Base-by-base conservation (phyloP, 2,329 filamentous ascomycete genomes). In the Neopestalotiopsis clavispora region DNA sequence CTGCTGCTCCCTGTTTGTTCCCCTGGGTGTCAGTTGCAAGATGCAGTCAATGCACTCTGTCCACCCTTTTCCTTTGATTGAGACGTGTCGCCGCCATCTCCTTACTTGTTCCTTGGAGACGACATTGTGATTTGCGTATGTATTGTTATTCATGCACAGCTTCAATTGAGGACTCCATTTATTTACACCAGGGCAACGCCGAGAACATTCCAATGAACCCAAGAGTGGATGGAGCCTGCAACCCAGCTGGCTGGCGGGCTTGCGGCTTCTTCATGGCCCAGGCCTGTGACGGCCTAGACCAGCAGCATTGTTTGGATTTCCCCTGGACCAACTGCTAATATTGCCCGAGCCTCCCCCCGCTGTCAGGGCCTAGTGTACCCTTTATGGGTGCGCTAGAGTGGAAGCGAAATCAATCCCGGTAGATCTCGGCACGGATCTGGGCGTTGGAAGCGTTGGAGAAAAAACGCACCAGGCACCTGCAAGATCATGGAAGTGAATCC, bases 301-400 rank as follows among this genome's bases (percentile, higher is more conserved):
- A 28, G 45, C n/a, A 52, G 17, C n/a, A 20, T 52, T 52, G 14
- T 7, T n/a, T 52, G 17, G 17, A 14, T n/a, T 52, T 20, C 45
- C 45, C 45, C 57, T 59, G 30, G 23, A 20, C n/a, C 6, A 13
- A 23, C 57, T 28, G 30, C 23, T 59, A 59, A 59, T 30, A 59
- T 59, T 59, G 30, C 23, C 57, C 57, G 57, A 59, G 57, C 57
- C 20, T 28, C 57, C 30, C 57, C 57, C 57, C 30, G 57, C 57
- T 59, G 28, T 20, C 57, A 59, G 57, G 57, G 57, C 30, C 57
- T 59, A 59, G 57, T 30, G 57, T 32, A 14, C 28, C 57, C 23
- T 59, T 52, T 52, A n/a, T 52, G 45, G 45, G 30, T 12, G 20
- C 23, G 30, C 57, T 32, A 59, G 10, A 38, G 34, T 38, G 30